phyloP scores from a whole-genome alignment of 2,329 filamentous ascomycete genomes.

The Talaromyces sp. region DNA sequence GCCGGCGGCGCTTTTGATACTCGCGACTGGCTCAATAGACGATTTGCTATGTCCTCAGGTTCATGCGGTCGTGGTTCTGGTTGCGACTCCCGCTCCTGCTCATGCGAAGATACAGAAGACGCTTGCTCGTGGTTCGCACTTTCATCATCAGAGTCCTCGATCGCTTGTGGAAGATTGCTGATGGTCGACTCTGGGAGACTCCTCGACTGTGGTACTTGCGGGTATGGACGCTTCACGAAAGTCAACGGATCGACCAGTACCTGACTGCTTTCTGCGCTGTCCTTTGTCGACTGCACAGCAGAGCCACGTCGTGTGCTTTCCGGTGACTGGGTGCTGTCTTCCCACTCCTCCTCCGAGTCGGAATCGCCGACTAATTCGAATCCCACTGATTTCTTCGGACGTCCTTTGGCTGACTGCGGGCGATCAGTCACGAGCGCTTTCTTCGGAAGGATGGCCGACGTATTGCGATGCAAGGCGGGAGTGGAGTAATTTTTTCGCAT shows the following conservation, averaged over 20 bases:
- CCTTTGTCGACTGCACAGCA: slow-evolving; percentile 35
- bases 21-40: slow-evolving; percentile 40
- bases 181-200: slow-evolving; percentile 41
- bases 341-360: slow-evolving; percentile 48
- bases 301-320: slow-evolving; percentile 50
- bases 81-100: slow-evolving; percentile 26
- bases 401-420: slow-evolving; percentile 36
- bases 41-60: slow-evolving; percentile 39
- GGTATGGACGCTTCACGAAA: slow-evolving; percentile 43
- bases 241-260: slow-evolving; percentile 42
- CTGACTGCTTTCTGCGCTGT: slow-evolving; percentile 35
- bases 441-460: slow-evolving; percentile 39
- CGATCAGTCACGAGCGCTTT: slow-evolving; percentile 39
- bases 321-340: slow-evolving; percentile 48
- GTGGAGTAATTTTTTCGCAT: slow-evolving; percentile 50
- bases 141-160: slow-evolving; percentile 26
- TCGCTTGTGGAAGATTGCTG: slow-evolving; percentile 29
- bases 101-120: slow-evolving; percentile 19
- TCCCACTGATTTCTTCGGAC: slow-evolving; percentile 46
- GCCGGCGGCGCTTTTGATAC: slow-evolving; percentile 48
- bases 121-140: slow-evolving; percentile 26
- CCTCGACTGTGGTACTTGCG: slow-evolving; percentile 39
- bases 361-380: slow-evolving; percentile 46
- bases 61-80: slow-evolving; percentile 28
- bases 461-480: slow-evolving; percentile 42